These are phyloP conservation scores for Pseudocercospora fuligena DNA, from an alignment of 2,329 filamentous ascomycete genomes.

Conservation along the genomic window DNA sequence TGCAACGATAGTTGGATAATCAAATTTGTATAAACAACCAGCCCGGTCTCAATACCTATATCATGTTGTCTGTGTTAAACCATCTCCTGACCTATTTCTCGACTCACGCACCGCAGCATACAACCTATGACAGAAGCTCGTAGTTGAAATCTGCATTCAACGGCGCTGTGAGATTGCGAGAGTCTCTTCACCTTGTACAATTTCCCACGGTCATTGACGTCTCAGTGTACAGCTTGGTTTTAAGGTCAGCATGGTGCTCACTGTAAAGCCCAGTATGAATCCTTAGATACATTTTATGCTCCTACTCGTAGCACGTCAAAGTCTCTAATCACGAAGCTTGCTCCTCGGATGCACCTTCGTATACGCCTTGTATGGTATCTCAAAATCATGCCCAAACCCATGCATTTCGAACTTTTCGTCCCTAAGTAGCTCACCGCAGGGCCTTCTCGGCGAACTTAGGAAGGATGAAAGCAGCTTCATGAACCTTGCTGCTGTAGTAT, in stretches of 20 bases:
- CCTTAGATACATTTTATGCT: not conserved
- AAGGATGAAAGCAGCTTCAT: conserved; percentile 90
- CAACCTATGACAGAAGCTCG: too few species aligned
- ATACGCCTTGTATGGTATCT: conserved; percentile 20
- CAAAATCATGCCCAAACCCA: conserved; percentile 11
- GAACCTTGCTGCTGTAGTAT: conserved; percentile 98
- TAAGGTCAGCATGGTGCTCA: not conserved
- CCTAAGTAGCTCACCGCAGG: conserved; percentile 47
- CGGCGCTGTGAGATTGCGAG: too few species aligned
- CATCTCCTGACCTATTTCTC: not conserved
- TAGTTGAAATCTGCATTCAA: too few species aligned
- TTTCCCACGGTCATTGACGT: too few species aligned
- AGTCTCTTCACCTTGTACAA: too few species aligned
- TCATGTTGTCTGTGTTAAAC: too few species aligned
- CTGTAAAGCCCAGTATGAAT: not conserved
- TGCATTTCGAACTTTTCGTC: not conserved
- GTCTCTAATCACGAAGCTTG: not conserved
- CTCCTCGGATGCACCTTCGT: not conserved
- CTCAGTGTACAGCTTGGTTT: not conserved
- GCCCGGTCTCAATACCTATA: not conserved
- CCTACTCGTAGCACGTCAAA: not conserved
- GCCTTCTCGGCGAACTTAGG: conserved; percentile 90
- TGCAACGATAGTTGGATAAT: not conserved
- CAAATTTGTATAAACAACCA: not conserved
- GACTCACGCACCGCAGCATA: not conserved